phyloP scores from a whole-genome alignment of 345 rosid genomes.

The Syzygium aromaticum region DNA sequence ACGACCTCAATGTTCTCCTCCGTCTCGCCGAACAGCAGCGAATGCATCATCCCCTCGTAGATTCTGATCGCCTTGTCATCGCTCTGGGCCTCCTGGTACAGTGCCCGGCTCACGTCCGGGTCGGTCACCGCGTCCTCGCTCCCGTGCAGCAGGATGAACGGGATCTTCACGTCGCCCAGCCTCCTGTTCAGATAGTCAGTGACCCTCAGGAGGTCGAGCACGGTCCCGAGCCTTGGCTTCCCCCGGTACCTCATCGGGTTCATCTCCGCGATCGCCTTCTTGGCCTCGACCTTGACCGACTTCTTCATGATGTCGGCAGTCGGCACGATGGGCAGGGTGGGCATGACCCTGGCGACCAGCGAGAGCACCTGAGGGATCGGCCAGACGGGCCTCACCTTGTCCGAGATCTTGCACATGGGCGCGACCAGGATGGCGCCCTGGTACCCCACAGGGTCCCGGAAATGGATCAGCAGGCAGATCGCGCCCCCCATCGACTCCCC shows the following conservation, averaged over 20 bases:
- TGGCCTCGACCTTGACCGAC: conserved; percentile 58
- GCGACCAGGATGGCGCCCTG: conserved; percentile 69
- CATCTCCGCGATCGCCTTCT: conserved; percentile 38
- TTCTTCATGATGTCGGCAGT: conserved; percentile 48
- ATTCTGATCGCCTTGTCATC: conserved; percentile 57
- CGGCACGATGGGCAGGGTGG: conserved; percentile 73
- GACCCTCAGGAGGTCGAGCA: conserved; percentile 55
- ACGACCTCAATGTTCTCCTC: conserved; percentile 67
- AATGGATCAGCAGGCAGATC: conserved; percentile 47
- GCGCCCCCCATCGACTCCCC: conserved; percentile 95
- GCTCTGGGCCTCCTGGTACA: conserved; percentile 45
- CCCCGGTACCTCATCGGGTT: conserved; percentile 64
- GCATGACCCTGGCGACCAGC: conserved; percentile 49
- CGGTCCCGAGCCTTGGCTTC: conserved; percentile 82
- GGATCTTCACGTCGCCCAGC: conserved; percentile 42
- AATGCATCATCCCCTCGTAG: conserved; percentile 81
- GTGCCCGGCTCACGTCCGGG: conserved; percentile 55
- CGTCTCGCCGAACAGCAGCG: conserved; percentile 78
- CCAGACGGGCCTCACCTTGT: conserved; percentile 67
- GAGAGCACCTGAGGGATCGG: conserved; percentile 52
- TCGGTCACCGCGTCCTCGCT: conserved; percentile 72
- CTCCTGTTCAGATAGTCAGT: conserved; percentile 45
- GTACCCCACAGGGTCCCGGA: conserved; percentile 43
- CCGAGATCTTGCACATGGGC: conserved; percentile 84
- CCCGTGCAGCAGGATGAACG: conserved; percentile 66